A percentile compares a stretch with the other conserved stretches of the same genome.
phyloP scores from a whole-genome alignment of 495 filamentous ascomycete species.

The Talaromyces liani region DNA sequence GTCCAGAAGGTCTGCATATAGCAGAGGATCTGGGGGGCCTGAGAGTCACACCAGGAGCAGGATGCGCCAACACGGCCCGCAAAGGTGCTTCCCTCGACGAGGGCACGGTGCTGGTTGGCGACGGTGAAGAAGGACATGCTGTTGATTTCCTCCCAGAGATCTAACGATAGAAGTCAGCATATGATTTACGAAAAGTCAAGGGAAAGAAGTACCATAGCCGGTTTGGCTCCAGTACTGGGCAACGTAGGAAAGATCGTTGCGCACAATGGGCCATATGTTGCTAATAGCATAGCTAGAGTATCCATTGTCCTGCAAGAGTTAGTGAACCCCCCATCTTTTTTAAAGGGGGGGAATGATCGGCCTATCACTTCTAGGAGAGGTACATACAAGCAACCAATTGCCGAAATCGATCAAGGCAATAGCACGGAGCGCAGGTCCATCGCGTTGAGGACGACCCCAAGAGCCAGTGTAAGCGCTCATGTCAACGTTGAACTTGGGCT shows the following conservation, averaged over 20 bases:
- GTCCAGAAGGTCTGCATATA: constrained; percentile 43
- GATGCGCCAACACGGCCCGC: constrained; percentile 36
- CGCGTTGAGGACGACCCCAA: constrained; percentile 59
- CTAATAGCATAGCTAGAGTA: constrained; percentile 21
- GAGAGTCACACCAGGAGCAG: constrained; percentile 36
- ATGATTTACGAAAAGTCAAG: not conserved
- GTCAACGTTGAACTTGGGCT: constrained; percentile 56
- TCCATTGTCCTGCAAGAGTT: constrained; percentile 17
- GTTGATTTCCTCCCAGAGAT: constrained; percentile 68
- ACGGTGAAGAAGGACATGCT: constrained; percentile 57
- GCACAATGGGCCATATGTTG: constrained; percentile 47
- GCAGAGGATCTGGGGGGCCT: constrained; percentile 44
- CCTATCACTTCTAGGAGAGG: not conserved
- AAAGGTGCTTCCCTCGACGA: constrained; percentile 58
- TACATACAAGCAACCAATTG: constrained; percentile 17
- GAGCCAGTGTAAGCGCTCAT: constrained; percentile 42
- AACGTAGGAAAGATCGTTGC: constrained; percentile 55
- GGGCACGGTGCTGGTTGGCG: constrained; percentile 46
- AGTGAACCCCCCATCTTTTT: not conserved
- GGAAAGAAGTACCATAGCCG: constrained; percentile 13
- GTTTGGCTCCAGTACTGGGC: constrained; percentile 60
- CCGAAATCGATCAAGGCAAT: constrained; percentile 33
- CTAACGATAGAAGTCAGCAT: constrained; percentile 11
- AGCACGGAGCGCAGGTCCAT: constrained; percentile 45
- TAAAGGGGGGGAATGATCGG: no score